Evolutionary conservation across 257 asterid species (phyloP), one percentile per base, ranked within the genome.

Genomic region (Datura wrightii): DNA sequence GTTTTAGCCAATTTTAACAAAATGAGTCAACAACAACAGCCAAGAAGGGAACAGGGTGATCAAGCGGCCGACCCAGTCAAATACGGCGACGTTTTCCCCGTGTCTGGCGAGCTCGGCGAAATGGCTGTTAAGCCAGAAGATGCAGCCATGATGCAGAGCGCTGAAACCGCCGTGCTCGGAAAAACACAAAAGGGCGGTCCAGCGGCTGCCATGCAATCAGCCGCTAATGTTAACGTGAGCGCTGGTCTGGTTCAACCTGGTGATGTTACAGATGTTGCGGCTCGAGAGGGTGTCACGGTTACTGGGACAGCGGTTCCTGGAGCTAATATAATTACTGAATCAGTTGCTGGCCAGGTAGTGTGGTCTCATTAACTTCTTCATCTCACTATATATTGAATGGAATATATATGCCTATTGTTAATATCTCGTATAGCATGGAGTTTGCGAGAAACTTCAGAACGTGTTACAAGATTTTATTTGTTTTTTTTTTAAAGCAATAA

Each of bases 71-170:
- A 91, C 42, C 87, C 98, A 36, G 58, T 92, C 79, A 93, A 90
- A 66, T 92, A 93, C 52, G 93, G 96, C 48, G 96, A 91, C 67
- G 89, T 92, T 18, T 93, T 93, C 39, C 74, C n/a, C 0, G 94
- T 94, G 2, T 88, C 92, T 60, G 93, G 92, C 5, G 92, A 90
- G 56, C 90, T 94, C 13, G 90, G 96, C 0, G 79, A 70, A 52
- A 87, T 90, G 83, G 89, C 94, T 2, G 69, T 93, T 6, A 89
- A 94, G 7, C 98, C 97, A 0, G 79, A 89, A 70, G 97, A 93
- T 60, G 98, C 98, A 1, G 89, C 96, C 39, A 85, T 93, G 93
- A 93, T 92, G 95, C 93, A 94, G 88, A 84, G 92, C 0, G 97
- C 95, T 0, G 95, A 94, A 44, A 72, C 91, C 59, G 44, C 87